These are phyloP conservation scores for Sordariomycetes sp. DNA, from an alignment of 2,329 filamentous ascomycete genomes.

Conservation along the genomic window DNA sequence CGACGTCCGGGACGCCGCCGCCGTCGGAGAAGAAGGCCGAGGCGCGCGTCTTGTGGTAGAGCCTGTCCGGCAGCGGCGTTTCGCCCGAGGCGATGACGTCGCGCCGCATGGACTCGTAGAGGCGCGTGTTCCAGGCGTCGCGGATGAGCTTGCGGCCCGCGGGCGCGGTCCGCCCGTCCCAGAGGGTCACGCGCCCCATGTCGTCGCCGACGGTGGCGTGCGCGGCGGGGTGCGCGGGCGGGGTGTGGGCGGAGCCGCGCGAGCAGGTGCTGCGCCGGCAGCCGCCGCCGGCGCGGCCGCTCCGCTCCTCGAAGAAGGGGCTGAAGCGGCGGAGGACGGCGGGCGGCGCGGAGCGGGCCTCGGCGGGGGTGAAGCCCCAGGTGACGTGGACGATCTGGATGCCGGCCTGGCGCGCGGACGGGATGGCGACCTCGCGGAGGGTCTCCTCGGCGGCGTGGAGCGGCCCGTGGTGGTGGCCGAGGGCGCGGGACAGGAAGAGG, in stretches of 20 bases:
- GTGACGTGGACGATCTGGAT: slow-evolving; percentile 38
- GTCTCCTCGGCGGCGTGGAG: slow-evolving; percentile 5
- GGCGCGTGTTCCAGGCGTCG: slow-evolving; percentile 43
- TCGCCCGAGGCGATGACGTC: slow-evolving; percentile 20
- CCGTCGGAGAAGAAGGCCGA: slow-evolving; percentile 40
- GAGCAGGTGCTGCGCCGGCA: not conserved
- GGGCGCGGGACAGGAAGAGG: slow-evolving; percentile 28
- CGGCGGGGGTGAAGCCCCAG: slow-evolving; percentile 44
- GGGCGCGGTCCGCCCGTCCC: slow-evolving; percentile 2
- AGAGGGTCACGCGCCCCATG: slow-evolving; percentile 24
- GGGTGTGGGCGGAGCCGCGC: not conserved
- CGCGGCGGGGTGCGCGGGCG: not conserved
- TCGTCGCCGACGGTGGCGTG: slow-evolving; percentile 24
- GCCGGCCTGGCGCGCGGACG: slow-evolving; percentile 6
- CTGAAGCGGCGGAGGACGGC: slow-evolving; percentile 34
- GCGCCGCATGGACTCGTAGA: slow-evolving; percentile 31
- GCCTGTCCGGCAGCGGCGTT: slow-evolving; percentile 27
- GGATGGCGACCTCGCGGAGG: slow-evolving; percentile 4
- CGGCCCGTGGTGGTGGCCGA: slow-evolving; percentile 8
- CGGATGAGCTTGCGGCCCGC: slow-evolving; percentile 34
- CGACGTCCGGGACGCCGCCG: slow-evolving; percentile 14
- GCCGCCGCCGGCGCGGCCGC: not conserved
- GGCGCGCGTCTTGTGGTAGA: slow-evolving; percentile 46
- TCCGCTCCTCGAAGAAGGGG: not conserved
- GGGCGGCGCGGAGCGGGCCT: slow-evolving; percentile 38